Evolutionary conservation across 1,139 yeast genomes (phyloP), one percentile per base, ranked within the genome.

Genomic region (Scheffersomyces parashehatae): DNA sequence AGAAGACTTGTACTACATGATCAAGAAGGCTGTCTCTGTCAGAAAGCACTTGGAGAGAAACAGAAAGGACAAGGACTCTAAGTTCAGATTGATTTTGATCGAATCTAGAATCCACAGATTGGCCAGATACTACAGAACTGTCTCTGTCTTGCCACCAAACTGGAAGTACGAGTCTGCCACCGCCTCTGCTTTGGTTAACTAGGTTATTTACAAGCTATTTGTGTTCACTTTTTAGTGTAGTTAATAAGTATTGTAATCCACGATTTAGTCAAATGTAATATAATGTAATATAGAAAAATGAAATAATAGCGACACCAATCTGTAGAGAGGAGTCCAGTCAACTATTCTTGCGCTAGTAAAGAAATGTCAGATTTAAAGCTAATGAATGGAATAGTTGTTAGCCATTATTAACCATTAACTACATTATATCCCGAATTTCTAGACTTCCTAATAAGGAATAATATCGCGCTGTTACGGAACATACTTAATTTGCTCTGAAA

Each of bases 161-260:
- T 93, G 98, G 98, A 93, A 93, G 84, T 93, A 87, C 95, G 99
- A 93, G 83, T 91, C 99, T 64, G 96, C 99, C 73, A 95, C 99
- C 72, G 99, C 99, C 73, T 93, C 99, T 70, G 95, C 99, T 78
- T 85, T 95, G 80, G 99, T 95, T 73, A 91, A 91, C 86, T 91
- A 89, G 75, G 69, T 68, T 60, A 42, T 36, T 53, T 53, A 29
- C 31, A 37, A 38, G 40, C 14, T 35, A 39, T 13, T 36, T 14
- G 15, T 20, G 14, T 32, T 26, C 16, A 30, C 36, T 31, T 28
- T 31, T 29, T 38, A 31, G 40, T 38, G 40, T 38, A 38, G 24
- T 38, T 31, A 14, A 31, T 31, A 31, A 13, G 14, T 31, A 31
- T 31, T 31, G 35, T 31, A 31, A 31, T 31, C 20, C 35, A 31